phyloP scores from a whole-genome alignment of 805 yeast species.

The Candida pseudoglaebosa region DNA sequence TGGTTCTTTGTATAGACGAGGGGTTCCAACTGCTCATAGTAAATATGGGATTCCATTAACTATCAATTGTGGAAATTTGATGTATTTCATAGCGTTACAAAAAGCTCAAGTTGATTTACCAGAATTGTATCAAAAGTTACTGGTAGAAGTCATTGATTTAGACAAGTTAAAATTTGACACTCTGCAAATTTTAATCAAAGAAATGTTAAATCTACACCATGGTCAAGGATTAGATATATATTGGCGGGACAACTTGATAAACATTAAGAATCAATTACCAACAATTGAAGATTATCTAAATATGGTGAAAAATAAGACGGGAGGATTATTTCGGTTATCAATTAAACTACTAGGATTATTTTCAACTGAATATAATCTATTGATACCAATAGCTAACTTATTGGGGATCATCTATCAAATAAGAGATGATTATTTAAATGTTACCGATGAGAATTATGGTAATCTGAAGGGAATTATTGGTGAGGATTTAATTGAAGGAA shows the following conservation, averaged over 20 bases:
- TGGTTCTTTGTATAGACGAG: slow-evolving; percentile 64
- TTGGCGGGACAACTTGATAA: slow-evolving; percentile 63
- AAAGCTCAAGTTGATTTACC: slow-evolving; percentile 27
- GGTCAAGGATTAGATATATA: slow-evolving; percentile 89
- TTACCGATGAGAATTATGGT: slow-evolving; percentile 45
- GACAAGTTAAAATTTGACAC: slow-evolving; percentile 23
- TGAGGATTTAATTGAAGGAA: slow-evolving; percentile 89
- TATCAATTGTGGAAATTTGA: slow-evolving; percentile 76
- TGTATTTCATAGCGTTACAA: slow-evolving; percentile 71
- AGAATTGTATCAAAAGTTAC: slow-evolving; percentile 8
- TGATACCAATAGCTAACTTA: slow-evolving; percentile 59
- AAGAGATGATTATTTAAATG: slow-evolving; percentile 77
- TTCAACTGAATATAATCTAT: slow-evolving; percentile 1
- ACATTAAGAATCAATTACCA: slow-evolving; percentile 18
- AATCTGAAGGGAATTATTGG: slow-evolving; percentile 68
- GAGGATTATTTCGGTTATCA: slow-evolving; percentile 79
- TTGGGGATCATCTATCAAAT: slow-evolving; percentile 85
- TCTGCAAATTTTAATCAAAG: slow-evolving; percentile 54
- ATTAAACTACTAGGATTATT: slow-evolving; percentile 53
- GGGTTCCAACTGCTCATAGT: slow-evolving; percentile 73
- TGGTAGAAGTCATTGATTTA: slow-evolving; percentile 22
- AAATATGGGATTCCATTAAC: slow-evolving; percentile 77
- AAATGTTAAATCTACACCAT: slow-evolving; percentile 73
- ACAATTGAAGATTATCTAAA: slow-evolving; percentile 49
- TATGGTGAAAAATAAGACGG: slow-evolving; percentile 86